phyloP scores from a whole-genome alignment of 2,329 filamentous ascomycete genomes.

The Ophiostoma sp. region DNA sequence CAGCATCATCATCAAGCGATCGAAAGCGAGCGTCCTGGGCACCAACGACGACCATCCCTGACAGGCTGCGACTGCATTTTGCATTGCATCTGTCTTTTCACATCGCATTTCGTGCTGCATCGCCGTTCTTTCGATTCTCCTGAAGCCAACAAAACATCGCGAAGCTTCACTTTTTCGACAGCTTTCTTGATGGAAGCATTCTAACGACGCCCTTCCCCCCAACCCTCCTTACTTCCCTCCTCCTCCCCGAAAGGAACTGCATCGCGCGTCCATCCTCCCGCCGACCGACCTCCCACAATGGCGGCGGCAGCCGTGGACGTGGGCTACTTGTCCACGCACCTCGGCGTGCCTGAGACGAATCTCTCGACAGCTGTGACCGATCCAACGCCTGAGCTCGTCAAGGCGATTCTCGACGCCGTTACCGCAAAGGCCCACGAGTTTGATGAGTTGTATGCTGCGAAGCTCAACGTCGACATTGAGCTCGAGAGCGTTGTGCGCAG shows the following conservation, averaged over 20 bases:
- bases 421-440: constrained; percentile 77
- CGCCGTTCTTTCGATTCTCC: background rate
- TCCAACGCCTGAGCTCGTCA: constrained; percentile 77
- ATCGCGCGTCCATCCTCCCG: background rate
- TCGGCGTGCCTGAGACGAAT: constrained; percentile 65
- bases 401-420: constrained; percentile 71
- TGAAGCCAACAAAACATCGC: background rate
- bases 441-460: constrained; percentile 80
- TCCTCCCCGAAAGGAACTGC: background rate
- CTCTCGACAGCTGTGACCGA: constrained; percentile 62
- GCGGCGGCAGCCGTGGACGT: constrained; percentile 64
- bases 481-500: constrained; percentile 85
- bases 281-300: constrained; percentile 46
- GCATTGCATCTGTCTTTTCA: background rate
- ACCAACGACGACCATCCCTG: constrained; percentile 9
- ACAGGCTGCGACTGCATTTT: background rate
- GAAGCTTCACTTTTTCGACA: background rate
- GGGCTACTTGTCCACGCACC: constrained; percentile 70
- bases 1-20: constrained; percentile 1
- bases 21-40: background rate
- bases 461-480: constrained; percentile 86
- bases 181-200: constrained; percentile 25
- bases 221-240: background rate
- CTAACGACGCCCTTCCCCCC: background rate
- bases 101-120: background rate